Evolutionary conservation across 2,329 filamentous ascomycete species (phyloP).

Genomic region (Nakataea oryzae): DNA sequence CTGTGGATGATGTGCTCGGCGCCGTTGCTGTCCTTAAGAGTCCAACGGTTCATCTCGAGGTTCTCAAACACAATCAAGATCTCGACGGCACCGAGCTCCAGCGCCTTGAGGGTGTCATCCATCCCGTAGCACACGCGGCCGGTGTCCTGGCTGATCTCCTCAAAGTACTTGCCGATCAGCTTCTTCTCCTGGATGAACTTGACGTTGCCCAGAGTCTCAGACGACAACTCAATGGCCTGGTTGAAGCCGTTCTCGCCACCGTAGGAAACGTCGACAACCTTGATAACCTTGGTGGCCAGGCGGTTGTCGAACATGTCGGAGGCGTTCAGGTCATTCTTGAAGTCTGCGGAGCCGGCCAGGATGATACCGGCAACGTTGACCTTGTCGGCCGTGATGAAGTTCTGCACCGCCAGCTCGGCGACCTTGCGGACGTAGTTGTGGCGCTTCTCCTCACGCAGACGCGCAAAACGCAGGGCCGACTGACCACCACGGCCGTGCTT

Average conservation of each 20-base stretch:
- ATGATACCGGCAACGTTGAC: slow-evolving; percentile 95
- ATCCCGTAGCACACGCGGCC: slow-evolving; percentile 97
- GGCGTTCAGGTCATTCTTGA: slow-evolving; percentile 98
- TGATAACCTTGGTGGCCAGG: slow-evolving; percentile 91
- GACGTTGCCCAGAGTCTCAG: slow-evolving; percentile 95
- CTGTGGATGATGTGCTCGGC: slow-evolving; percentile 71
- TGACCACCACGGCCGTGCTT: slow-evolving; percentile 99
- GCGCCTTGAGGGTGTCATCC: slow-evolving; percentile 91
- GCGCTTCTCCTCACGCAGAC: slow-evolving; percentile 98
- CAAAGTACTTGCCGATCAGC: slow-evolving; percentile 96
- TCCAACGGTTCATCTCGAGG: slow-evolving; percentile 86
- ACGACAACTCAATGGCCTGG: slow-evolving; percentile 91
- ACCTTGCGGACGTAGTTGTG: slow-evolving; percentile 99
- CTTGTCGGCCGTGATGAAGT: slow-evolving; percentile 98
- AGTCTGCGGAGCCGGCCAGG: slow-evolving; percentile 93
- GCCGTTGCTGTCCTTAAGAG: slow-evolving; percentile 70
- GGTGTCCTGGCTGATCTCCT: slow-evolving; percentile 96
- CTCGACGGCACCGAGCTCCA: slow-evolving; percentile 92
- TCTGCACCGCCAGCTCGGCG: slow-evolving; percentile 93
- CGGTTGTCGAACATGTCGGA: slow-evolving; percentile 96
- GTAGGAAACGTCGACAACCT: slow-evolving; percentile 97
- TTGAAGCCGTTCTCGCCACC: slow-evolving; percentile 99
- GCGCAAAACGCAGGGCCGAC: slow-evolving; percentile 96
- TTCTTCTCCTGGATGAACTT: slow-evolving; percentile 99
- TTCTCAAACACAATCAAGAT: slow-evolving; percentile 96